Evolutionary conservation across 1,139 yeast species (phyloP).

Genomic region (Nadsonia starkeyi-henricii): DNA sequence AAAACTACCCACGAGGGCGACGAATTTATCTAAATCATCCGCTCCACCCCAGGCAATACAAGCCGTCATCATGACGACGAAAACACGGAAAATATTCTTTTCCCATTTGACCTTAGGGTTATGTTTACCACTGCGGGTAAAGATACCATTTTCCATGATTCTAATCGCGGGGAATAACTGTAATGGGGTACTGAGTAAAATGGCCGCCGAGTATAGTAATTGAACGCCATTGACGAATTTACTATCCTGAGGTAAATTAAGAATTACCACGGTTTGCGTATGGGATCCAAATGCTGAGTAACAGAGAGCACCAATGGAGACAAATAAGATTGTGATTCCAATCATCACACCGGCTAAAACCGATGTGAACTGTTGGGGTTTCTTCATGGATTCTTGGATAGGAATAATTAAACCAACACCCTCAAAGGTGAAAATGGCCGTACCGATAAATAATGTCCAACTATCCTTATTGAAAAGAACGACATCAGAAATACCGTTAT

Average conservation of each 20-base stretch:
- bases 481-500: constrained; percentile 43
- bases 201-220: constrained; percentile 73
- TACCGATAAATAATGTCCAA: constrained; percentile 82
- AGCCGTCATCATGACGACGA: constrained; percentile 53
- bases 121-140: constrained; percentile 53
- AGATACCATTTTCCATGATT: constrained; percentile 56
- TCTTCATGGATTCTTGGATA: constrained; percentile 84
- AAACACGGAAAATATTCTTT: constrained; percentile 59
- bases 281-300: constrained; percentile 73
- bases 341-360: constrained; percentile 62
- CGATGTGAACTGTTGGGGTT: constrained; percentile 59
- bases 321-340: constrained; percentile 62
- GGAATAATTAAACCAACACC: constrained; percentile 92
- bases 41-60: constrained; percentile 57
- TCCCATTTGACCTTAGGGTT: constrained; percentile 64
- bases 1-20: constrained; percentile 81
- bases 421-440: constrained; percentile 93
- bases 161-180: constrained; percentile 86
- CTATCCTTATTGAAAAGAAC: constrained; percentile 51
- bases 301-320: constrained; percentile 65
- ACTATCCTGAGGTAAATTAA: constrained; percentile 71
- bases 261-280: constrained; percentile 73
- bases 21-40: constrained; percentile 70
- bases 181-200: constrained; percentile 76
- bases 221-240: constrained; percentile 54